phyloP scores from a whole-genome alignment of 805 yeast genomes.

The Debaryomyces hansenii region DNA sequence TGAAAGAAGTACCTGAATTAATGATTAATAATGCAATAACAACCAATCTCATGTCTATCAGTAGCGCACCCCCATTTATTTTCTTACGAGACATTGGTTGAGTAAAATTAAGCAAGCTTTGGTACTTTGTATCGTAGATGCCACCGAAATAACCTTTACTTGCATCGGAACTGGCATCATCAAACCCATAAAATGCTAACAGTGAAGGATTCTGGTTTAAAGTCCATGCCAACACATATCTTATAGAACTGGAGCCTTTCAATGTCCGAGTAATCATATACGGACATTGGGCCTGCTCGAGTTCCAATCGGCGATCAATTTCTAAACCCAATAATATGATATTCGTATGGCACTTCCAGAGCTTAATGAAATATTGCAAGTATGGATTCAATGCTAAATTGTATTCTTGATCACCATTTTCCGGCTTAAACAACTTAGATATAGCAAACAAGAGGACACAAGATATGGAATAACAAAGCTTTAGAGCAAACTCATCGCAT shows the following conservation, averaged over 20 bases:
- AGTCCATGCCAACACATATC: slow-evolving; percentile 61
- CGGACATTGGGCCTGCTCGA: slow-evolving; percentile 29
- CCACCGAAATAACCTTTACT: slow-evolving; percentile 6
- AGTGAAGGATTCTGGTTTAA: slow-evolving; percentile 34
- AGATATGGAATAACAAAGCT: slow-evolving; percentile 28
- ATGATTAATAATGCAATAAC: slow-evolving; percentile 50
- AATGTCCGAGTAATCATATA: slow-evolving; percentile 34
- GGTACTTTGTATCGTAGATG: slow-evolving; percentile 57
- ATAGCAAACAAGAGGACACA: slow-evolving; percentile 34
- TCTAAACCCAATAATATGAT: slow-evolving; percentile 61
- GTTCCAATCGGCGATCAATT: slow-evolving; percentile 39
- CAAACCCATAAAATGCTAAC: slow-evolving; percentile 3
- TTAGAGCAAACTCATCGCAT: slow-evolving; percentile 20
- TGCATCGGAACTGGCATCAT: background rate
- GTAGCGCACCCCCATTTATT: slow-evolving; percentile 57
- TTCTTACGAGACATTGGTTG: slow-evolving; percentile 65
- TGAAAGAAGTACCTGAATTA: slow-evolving; percentile 21
- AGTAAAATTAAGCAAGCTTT: slow-evolving; percentile 58
- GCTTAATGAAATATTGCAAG: slow-evolving; percentile 50
- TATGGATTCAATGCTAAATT: slow-evolving; percentile 62
- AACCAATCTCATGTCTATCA: slow-evolving; percentile 57
- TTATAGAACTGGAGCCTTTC: slow-evolving; percentile 62
- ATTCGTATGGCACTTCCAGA: slow-evolving; percentile 69
- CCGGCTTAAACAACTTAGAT: slow-evolving; percentile 30
- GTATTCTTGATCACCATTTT: slow-evolving; percentile 15